Conservation (phyloP, 176 grass and related monocot genomes). For the Juncus inflexus region DNA sequence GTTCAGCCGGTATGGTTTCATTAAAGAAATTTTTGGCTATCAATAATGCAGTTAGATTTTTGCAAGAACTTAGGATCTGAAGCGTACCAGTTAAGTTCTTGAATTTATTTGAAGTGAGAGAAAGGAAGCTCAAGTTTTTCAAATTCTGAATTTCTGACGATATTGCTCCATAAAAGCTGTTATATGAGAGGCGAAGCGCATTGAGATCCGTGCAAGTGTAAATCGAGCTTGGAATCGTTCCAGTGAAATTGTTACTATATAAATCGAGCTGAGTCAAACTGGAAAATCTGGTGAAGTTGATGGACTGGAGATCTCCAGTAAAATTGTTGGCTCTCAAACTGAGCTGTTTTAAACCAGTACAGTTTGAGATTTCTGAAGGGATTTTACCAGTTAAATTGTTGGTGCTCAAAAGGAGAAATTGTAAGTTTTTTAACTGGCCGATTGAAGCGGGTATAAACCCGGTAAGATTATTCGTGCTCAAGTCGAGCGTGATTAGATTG, state of each 20-base stretch:
- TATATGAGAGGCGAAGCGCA: constrained; percentile 55
- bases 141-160: constrained; percentile 52
- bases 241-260: constrained; percentile 47
- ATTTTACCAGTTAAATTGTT: constrained; percentile 51
- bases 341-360: constrained; percentile 47
- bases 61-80: constrained; percentile 51
- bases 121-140: constrained; percentile 50
- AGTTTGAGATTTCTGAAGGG: constrained; percentile 47
- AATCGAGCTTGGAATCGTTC: constrained; percentile 59
- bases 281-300: constrained; percentile 50
- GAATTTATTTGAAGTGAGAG: constrained; percentile 49
- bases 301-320: constrained; percentile 35
- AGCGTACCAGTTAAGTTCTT: constrained; percentile 54
- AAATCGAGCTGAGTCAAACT: constrained; percentile 58
- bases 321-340: constrained; percentile 60
- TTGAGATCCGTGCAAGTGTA: constrained; percentile 55
- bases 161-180: constrained; percentile 44
- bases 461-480: constrained; percentile 37
- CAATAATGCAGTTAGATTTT: constrained; percentile 46
- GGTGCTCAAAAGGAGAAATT: constrained; percentile 39
- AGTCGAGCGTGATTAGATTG: constrained; percentile 40
- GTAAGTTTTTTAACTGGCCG: constrained; percentile 42
- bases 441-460: constrained; percentile 49
- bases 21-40: constrained; percentile 50
- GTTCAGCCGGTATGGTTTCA: constrained; percentile 39